A percentile compares a stretch with the other conserved stretches of the same genome.
Conservation (phyloP, 345 rosid species). For the Eucalyptus sideroxylon region DNA sequence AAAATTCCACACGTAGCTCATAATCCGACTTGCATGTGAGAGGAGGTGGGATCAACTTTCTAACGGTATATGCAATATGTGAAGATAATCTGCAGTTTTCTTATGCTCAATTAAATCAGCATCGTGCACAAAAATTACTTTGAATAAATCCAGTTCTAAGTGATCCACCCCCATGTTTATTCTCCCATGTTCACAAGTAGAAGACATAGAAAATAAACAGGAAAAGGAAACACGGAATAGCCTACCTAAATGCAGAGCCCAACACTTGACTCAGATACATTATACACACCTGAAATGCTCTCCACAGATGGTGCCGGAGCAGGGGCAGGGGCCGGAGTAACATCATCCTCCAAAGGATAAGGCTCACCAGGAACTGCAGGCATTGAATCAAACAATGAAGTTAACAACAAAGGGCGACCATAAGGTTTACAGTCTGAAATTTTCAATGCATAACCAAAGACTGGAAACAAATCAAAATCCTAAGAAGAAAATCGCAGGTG, state of each 20-base stretch:
- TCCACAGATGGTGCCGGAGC: conserved; percentile 28
- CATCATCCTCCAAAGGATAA: conserved; percentile 28
- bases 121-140: neutral
- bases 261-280: neutral
- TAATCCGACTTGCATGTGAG: too few species aligned
- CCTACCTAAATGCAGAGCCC: neutral
- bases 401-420: neutral
- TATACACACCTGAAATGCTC: conserved; percentile 35
- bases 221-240: neutral
- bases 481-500: neutral
- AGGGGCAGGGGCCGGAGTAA: conserved; percentile 38
- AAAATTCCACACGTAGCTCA: too few species aligned
- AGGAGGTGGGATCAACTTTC: too few species aligned
- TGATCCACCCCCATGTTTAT: neutral
- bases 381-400: neutral
- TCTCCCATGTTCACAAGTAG: neutral
- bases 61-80: neutral
- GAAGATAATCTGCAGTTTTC: neutral
- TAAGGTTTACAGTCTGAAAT: neutral
- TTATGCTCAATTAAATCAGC: neutral
- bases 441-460: neutral
- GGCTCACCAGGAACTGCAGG: conserved; percentile 81
- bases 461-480: neutral
- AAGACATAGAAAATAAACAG: neutral
- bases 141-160: neutral